Evolutionary conservation across 164 flowering plant species (phyloP).

Genomic region (Vitis vinifera): DNA sequence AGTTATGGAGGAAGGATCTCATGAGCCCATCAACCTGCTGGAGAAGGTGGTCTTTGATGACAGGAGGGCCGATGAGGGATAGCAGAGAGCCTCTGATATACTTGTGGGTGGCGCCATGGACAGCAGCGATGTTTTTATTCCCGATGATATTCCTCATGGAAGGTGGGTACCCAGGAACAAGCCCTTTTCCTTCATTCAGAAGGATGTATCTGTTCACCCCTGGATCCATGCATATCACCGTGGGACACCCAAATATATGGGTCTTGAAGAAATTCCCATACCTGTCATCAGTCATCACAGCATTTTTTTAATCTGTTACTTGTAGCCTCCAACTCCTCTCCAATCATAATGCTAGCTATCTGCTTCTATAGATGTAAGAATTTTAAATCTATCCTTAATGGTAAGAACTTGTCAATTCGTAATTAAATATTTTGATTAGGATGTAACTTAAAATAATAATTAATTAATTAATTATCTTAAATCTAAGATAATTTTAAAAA

Average conservation of each 20-base stretch:
- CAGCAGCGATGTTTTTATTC: conserved; percentile 57
- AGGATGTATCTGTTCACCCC: conserved; percentile 70
- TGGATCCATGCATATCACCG: conserved; percentile 66
- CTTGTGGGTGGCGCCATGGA: conserved; percentile 57
- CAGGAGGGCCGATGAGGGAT: conserved; percentile 43
- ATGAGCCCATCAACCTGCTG: conserved; percentile 56
- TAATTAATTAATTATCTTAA: too few relatives aligned
- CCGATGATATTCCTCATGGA: conserved; percentile 70
- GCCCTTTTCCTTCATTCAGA: conserved; percentile 66
- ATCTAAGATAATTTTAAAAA: too few relatives aligned
- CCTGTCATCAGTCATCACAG: conserved; percentile 19
- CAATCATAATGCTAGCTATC: too few relatives aligned
- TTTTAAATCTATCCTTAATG: too few relatives aligned
- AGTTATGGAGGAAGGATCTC: conserved; percentile 52
- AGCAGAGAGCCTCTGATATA: conserved; percentile 69
- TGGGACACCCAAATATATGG: conserved; percentile 67
- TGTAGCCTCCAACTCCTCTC: too few relatives aligned
- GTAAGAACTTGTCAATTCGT: too few relatives aligned
- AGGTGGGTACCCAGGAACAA: conserved; percentile 75
- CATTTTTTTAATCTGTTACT: too few relatives aligned
- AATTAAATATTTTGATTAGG: too few relatives aligned
- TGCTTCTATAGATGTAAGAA: too few relatives aligned
- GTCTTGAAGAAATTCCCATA: conserved; percentile 67
- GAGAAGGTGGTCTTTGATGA: conserved; percentile 50
- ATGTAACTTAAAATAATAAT: too few relatives aligned